These are phyloP conservation scores for Hansfordia pulvinata DNA, from an alignment of 2,329 filamentous ascomycete species.

Conservation along the genomic window DNA sequence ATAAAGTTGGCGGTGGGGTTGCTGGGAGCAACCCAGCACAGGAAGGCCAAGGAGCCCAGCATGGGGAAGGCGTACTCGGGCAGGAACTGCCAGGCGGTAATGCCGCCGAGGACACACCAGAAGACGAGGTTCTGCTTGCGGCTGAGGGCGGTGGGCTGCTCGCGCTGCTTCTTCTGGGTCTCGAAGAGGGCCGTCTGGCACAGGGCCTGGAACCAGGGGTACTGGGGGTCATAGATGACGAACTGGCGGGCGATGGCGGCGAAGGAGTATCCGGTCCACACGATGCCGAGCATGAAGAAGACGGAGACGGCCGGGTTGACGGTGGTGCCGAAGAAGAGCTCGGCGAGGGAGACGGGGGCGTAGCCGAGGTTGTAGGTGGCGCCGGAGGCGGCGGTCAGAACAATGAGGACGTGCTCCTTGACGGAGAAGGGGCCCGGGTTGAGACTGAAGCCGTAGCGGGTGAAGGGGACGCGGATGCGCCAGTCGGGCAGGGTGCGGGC, in stretches of 20 bases:
- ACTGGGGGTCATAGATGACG: conserved; percentile 42
- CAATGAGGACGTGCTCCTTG: conserved; percentile 44
- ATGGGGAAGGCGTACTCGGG: conserved; percentile 48
- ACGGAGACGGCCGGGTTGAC: conserved; percentile 39
- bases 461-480: conserved; percentile 31
- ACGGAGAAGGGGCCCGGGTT: conserved; percentile 43
- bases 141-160: conserved; percentile 31
- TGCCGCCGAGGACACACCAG: conserved; percentile 34
- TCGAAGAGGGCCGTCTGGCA: conserved; percentile 46
- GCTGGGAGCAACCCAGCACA: conserved; percentile 49
- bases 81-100: conserved; percentile 48
- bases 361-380: conserved; percentile 37
- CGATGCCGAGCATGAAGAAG: conserved; percentile 46
- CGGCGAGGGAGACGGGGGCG: conserved; percentile 37
- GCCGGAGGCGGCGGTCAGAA: conserved; percentile 37
- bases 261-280: conserved; percentile 44
- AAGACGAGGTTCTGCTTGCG: conserved; percentile 42
- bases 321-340: conserved; percentile 39
- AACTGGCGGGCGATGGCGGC: conserved; percentile 43
- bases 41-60: conserved; percentile 42
- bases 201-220: conserved; percentile 35
- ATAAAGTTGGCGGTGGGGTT: conserved; percentile 46
- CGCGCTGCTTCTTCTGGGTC: conserved; percentile 36
- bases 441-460: conserved; percentile 31
- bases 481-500: conserved; percentile 34